phyloP scores from a whole-genome alignment of 108 stramenopile genomes.

The Licmophora abbreviata region DNA sequence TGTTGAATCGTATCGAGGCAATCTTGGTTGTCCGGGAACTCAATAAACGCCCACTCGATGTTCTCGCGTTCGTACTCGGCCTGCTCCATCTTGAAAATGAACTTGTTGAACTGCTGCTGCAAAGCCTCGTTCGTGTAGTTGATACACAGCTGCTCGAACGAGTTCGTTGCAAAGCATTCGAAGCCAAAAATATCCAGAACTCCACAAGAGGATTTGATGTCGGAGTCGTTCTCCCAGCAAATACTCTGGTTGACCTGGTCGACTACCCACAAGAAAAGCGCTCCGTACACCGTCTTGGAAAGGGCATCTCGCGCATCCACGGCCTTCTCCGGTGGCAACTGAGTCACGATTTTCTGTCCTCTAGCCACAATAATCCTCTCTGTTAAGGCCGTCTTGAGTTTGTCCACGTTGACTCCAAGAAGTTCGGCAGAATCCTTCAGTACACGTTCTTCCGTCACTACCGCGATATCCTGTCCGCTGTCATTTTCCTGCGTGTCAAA shows the following conservation, averaged over 20 bases:
- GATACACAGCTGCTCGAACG: conserved; percentile 99
- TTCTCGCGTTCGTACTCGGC: conserved; percentile 89
- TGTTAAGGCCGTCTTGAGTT: conserved; percentile 68
- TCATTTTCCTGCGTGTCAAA: conserved; percentile 59
- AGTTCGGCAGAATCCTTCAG: conserved; percentile 63
- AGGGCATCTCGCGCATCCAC: conserved; percentile 88
- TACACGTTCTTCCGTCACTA: conserved; percentile 49
- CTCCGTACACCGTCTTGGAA: conserved; percentile 91
- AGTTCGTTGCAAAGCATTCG: conserved; percentile 96
- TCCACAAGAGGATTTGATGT: conserved; percentile 77
- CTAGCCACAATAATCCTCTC: conserved; percentile 72
- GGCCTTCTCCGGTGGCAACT: conserved; percentile 72
- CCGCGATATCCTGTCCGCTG: conserved; percentile 58
- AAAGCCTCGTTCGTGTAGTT: conserved; percentile 99
- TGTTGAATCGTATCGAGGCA: conserved; percentile 96
- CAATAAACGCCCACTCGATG: conserved; percentile 86
- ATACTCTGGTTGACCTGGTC: conserved; percentile 82
- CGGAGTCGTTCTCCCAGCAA: conserved; percentile 70
- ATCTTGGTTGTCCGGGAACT: conserved; percentile 96
- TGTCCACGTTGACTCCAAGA: conserved; percentile 73
- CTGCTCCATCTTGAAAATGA: conserved; percentile 99
- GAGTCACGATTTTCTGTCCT: conserved; percentile 74
- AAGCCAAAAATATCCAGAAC: conserved; percentile 99
- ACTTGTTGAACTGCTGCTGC: conserved; percentile 99
- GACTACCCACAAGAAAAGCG: conserved; percentile 87